Percentiles rank a stretch among this genome's conserved stretches.
Conservation (phyloP, 1,139 yeast species). For the Diutina siamensis region DNA sequence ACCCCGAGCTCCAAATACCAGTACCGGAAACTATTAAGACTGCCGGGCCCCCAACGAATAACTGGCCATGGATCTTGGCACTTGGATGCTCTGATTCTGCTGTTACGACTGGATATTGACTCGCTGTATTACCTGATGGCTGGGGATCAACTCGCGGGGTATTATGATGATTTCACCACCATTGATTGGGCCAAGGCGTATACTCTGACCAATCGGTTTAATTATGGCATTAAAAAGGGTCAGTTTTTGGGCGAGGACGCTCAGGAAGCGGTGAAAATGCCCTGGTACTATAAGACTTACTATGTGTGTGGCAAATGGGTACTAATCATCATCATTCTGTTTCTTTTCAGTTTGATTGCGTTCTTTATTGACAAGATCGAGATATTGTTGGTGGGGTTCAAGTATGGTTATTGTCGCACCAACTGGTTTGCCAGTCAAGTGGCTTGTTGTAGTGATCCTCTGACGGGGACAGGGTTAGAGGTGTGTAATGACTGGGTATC, state of each 20-base stretch:
- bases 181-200: slow-evolving; percentile 56
- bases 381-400: slow-evolving; percentile 39
- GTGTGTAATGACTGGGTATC: slow-evolving; percentile 24
- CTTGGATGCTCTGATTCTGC: neutral
- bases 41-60: neutral
- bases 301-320: slow-evolving; percentile 33
- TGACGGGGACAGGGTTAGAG: slow-evolving; percentile 12
- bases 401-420: slow-evolving; percentile 41
- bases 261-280: slow-evolving; percentile 8
- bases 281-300: slow-evolving; percentile 13
- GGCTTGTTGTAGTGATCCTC: slow-evolving; percentile 24
- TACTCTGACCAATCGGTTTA: slow-evolving; percentile 34
- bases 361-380: slow-evolving; percentile 41
- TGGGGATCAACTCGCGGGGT: slow-evolving; percentile 10
- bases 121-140: slow-evolving; percentile 2
- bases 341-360: slow-evolving; percentile 39
- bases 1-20: neutral
- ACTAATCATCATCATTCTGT: slow-evolving; percentile 36
- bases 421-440: slow-evolving; percentile 37
- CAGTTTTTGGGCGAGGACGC: slow-evolving; percentile 11
- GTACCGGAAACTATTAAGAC: neutral
- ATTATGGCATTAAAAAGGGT: slow-evolving; percentile 23
- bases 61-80: neutral
- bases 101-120: neutral
- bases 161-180: slow-evolving; percentile 56